These are phyloP conservation scores for Fulvia fulva DNA, from an alignment of 2,329 filamentous ascomycete genomes.

Conservation along the genomic window DNA sequence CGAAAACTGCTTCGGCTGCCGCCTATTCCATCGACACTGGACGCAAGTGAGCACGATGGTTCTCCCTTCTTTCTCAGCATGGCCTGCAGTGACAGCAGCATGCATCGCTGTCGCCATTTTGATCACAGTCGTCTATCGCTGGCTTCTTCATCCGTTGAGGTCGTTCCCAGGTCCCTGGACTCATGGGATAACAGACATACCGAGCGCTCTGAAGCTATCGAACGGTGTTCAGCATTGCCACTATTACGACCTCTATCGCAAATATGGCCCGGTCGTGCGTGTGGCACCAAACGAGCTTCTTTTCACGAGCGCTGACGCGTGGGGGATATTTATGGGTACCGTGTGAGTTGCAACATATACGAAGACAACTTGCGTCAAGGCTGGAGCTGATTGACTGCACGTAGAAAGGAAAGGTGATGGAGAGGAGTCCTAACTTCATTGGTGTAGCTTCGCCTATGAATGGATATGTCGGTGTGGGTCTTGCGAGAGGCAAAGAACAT, in stretches of 20 bases:
- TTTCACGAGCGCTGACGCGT: conserved; percentile 6
- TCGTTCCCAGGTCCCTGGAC: background rate
- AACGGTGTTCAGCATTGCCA: background rate
- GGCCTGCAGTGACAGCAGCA: background rate
- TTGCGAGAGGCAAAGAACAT: conserved; percentile 11
- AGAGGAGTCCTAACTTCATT: conserved; percentile 14
- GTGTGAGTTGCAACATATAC: background rate
- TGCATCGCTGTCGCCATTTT: background rate
- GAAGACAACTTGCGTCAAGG: background rate
- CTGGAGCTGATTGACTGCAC: background rate
- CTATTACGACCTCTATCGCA: conserved; percentile 27
- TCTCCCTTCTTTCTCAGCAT: background rate
- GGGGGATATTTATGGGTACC: conserved; percentile 2
- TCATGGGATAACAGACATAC: background rate
- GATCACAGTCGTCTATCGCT: background rate
- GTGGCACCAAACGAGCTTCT: conserved; percentile 5
- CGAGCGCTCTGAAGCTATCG: background rate
- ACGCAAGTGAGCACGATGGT: background rate
- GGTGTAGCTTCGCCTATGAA: conserved; percentile 10
- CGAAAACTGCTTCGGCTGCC: background rate
- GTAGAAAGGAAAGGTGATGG: conserved; percentile 10
- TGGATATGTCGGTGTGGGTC: conserved; percentile 7
- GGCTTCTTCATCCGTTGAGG: background rate
- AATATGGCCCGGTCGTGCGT: conserved; percentile 30
- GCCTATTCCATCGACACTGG: no score